Conservation (phyloP, 2,329 filamentous ascomycete species). For the Bimuria novae-zelandiae region DNA sequence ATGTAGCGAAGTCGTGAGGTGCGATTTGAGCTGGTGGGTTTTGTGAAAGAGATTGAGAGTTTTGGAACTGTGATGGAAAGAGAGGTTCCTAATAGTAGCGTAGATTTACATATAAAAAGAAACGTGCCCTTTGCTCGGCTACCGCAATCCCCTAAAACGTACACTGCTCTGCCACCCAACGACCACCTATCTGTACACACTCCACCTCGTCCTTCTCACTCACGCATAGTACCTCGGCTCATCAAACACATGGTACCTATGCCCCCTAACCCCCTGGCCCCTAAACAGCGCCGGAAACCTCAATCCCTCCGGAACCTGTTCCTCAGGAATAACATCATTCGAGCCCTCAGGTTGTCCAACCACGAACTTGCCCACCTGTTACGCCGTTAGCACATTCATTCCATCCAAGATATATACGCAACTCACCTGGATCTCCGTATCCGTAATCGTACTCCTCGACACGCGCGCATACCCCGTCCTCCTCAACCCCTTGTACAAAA, state of each 20-base stretch:
- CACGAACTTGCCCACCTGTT: slow-evolving; percentile 90
- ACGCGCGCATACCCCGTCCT: slow-evolving; percentile 89
- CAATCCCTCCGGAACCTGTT: slow-evolving; percentile 74
- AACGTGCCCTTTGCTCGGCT: no score
- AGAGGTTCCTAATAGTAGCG: no score
- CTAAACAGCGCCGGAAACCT: slow-evolving; percentile 85
- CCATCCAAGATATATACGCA: neutral
- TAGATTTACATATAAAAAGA: neutral
- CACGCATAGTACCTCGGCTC: slow-evolving; percentile 56
- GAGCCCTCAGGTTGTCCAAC: slow-evolving; percentile 72
- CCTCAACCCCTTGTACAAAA: slow-evolving; percentile 87
- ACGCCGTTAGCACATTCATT: no score
- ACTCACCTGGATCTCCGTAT: slow-evolving; percentile 88
- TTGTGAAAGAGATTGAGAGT: no score
- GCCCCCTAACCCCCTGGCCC: slow-evolving; percentile 83
- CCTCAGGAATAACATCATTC: slow-evolving; percentile 70
- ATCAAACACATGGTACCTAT: slow-evolving; percentile 93
- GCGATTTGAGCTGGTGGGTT: neutral
- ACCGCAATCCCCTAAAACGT: neutral
- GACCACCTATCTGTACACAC: neutral
- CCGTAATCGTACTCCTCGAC: slow-evolving; percentile 87
- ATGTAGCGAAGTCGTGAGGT: neutral
- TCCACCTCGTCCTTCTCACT: neutral
- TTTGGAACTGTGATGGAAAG: no score
- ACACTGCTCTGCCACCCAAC: neutral